phyloP scores from a whole-genome alignment of 1,284 basidiomycete genomes.

The Acaromyces ingoldii region DNA sequence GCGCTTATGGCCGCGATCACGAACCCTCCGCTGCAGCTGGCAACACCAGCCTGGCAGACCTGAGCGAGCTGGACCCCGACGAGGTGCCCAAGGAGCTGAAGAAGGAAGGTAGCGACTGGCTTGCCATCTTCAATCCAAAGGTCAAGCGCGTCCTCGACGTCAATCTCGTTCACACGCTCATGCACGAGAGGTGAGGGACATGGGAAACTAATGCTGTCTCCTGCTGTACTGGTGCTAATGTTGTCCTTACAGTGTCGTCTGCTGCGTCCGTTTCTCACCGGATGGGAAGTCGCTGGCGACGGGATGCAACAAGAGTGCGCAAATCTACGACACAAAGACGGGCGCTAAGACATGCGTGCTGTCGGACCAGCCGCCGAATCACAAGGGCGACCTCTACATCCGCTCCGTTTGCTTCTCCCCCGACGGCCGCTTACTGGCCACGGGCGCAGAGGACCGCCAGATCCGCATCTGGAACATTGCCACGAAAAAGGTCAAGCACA shows the following conservation, averaged over 20 bases:
- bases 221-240: neutral
- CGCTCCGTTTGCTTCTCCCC: constrained; percentile 49
- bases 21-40: constrained; percentile 22
- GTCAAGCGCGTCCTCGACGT: constrained; percentile 78
- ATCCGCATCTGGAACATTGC: constrained; percentile 68
- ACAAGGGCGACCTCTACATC: constrained; percentile 48
- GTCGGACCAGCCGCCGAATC: constrained; percentile 57
- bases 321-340: constrained; percentile 83
- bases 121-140: constrained; percentile 85
- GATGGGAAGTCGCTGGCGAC: constrained; percentile 84
- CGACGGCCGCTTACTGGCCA: constrained; percentile 46
- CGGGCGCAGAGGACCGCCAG: constrained; percentile 48
- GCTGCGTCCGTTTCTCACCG: constrained; percentile 82
- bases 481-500: constrained; percentile 58
- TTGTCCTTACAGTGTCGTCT: constrained; percentile 62
- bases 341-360: constrained; percentile 66
- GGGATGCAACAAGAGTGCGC: constrained; percentile 82
- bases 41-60: constrained; percentile 41
- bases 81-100: constrained; percentile 57
- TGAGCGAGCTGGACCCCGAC: constrained; percentile 43
- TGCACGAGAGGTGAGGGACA: constrained; percentile 69
- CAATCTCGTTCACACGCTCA: constrained; percentile 78
- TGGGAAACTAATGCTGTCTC: neutral
- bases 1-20: neutral
- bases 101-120: constrained; percentile 89